Evolutionary conservation across 2,329 filamentous ascomycete genomes (phyloP).

Genomic region (Onygenales sp.): DNA sequence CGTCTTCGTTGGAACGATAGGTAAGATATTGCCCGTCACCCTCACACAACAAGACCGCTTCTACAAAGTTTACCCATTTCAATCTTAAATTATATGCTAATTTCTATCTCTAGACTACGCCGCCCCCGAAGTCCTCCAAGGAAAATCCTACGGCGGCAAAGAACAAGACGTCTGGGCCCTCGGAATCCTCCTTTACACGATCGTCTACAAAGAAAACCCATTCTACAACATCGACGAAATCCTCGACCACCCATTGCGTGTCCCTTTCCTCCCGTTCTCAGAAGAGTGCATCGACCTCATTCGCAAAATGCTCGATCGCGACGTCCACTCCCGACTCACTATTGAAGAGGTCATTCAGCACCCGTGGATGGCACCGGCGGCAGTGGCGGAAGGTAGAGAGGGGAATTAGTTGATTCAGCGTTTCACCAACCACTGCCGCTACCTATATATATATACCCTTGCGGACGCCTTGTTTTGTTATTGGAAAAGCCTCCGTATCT

Average conservation of each 20-base stretch:
- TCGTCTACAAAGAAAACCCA: slow-evolving; percentile 98
- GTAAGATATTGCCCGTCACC: slow-evolving; percentile 42
- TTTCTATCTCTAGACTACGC: slow-evolving; percentile 67
- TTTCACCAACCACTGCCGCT: too few relatives aligned
- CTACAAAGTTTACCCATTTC: too few relatives aligned
- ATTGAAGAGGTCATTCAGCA: slow-evolving; percentile 84
- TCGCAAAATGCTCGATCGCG: slow-evolving; percentile 81
- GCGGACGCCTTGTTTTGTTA: too few relatives aligned
- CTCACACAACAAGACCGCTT: too few relatives aligned
- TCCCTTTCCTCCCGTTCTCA: slow-evolving; percentile 58
- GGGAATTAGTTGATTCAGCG: neutral
- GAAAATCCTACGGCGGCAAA: slow-evolving; percentile 84
- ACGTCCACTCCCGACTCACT: slow-evolving; percentile 72
- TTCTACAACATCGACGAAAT: slow-evolving; percentile 99
- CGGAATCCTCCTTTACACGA: slow-evolving; percentile 93
- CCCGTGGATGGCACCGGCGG: slow-evolving; percentile 53
- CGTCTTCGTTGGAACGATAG: slow-evolving; percentile 97
- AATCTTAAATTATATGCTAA: too few relatives aligned
- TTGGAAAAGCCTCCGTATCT: too few relatives aligned
- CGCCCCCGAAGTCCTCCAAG: slow-evolving; percentile 92
- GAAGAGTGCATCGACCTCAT: slow-evolving; percentile 91
- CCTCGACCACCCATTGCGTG: slow-evolving; percentile 87
- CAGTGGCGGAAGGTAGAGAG: neutral
- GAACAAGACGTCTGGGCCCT: slow-evolving; percentile 98
- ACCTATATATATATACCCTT: too few relatives aligned